phyloP scores from a whole-genome alignment of 2,329 filamentous ascomycete genomes.

The Harringtonia lauricola region DNA sequence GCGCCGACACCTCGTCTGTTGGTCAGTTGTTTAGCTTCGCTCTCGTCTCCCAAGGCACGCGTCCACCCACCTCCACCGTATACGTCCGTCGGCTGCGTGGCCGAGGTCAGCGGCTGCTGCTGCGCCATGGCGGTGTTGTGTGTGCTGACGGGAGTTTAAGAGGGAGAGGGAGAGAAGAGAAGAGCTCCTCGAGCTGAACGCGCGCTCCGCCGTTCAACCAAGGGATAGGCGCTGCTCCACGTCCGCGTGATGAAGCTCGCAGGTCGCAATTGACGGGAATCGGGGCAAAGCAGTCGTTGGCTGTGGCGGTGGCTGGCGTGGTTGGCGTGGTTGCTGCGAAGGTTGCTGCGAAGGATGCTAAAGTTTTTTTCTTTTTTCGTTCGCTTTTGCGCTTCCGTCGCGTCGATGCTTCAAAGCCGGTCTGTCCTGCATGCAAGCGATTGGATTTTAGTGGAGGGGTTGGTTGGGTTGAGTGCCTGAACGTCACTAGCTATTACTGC shows the following conservation, averaged over 20 bases:
- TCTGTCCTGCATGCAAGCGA: no score
- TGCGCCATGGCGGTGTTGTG: conserved; percentile 36
- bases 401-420: neutral
- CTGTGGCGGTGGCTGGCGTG: no score
- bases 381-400: no score
- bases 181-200: neutral
- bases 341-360: neutral
- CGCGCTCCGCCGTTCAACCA: no score
- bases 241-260: no score
- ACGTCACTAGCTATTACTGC: neutral
- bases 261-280: neutral
- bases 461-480: neutral
- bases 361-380: conserved; percentile 4
- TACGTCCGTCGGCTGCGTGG: conserved; percentile 48
- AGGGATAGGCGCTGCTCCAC: no score
- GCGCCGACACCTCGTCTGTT: conserved; percentile 89
- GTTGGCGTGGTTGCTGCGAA: neutral
- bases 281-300: no score
- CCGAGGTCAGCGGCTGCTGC: conserved; percentile 38
- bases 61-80: conserved; percentile 46
- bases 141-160: neutral
- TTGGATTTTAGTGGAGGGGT: conserved; percentile 7
- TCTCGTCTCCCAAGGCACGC: neutral
- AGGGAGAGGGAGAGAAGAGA: neutral
- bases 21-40: neutral